Conservation (phyloP, 371 early-diverging fungal genomes). For the Haplosporangium sp. region DNA sequence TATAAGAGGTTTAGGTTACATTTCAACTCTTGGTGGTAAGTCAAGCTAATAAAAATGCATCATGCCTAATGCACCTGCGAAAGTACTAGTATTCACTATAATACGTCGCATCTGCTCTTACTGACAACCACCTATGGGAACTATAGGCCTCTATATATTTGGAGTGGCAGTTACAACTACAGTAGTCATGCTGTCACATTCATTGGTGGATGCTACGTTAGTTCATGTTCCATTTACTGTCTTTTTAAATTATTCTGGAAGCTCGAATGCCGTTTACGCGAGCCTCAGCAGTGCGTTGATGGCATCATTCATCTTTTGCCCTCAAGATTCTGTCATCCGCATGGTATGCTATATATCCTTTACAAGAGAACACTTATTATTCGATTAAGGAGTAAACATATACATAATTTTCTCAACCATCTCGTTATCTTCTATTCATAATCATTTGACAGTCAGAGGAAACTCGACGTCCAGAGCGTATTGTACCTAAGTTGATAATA, state of each 20-base stretch:
- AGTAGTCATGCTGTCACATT: slow-evolving; percentile 16
- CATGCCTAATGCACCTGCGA: not conserved
- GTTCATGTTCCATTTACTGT: slow-evolving; percentile 38
- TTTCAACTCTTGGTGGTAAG: slow-evolving; percentile 23
- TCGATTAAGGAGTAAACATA: not conserved
- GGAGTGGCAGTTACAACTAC: slow-evolving; percentile 11
- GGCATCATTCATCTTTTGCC: slow-evolving; percentile 48
- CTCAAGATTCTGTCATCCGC: slow-evolving; percentile 41
- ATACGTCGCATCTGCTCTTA: not conserved
- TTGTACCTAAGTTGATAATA: slow-evolving; percentile 17
- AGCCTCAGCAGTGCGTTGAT: slow-evolving; percentile 37
- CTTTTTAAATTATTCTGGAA: slow-evolving; percentile 49
- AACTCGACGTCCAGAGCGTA: slow-evolving; percentile 23
- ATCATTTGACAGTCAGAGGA: slow-evolving; percentile 32
- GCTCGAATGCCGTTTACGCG: slow-evolving; percentile 28
- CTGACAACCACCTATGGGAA: not conserved
- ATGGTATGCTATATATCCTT: slow-evolving; percentile 23
- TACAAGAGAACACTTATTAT: not conserved
- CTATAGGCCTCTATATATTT: slow-evolving; percentile 16
- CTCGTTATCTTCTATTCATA: not conserved
- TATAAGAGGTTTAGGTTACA: slow-evolving; percentile 17
- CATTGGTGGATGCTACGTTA: slow-evolving; percentile 6
- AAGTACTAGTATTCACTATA: not conserved
- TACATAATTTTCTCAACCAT: not conserved
- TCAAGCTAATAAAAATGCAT: not conserved